Evolutionary conservation across 2,329 filamentous ascomycete species (phyloP).

Genomic region (Diplocarpon rosae): DNA sequence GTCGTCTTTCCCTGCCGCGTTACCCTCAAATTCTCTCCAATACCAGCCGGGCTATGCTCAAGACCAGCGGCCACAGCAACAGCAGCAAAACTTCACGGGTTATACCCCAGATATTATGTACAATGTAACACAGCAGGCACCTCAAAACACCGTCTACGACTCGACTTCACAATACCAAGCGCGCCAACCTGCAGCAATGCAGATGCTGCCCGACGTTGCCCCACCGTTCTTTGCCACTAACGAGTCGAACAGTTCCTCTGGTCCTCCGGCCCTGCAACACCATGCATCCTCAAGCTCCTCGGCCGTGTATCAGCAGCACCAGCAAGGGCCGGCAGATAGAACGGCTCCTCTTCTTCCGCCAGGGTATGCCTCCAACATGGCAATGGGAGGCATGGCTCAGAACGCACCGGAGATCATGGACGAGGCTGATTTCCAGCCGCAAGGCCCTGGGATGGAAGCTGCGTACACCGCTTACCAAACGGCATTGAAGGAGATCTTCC

Average conservation of each 20-base stretch:
- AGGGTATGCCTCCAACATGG: constrained; percentile 38
- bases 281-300: constrained; percentile 41
- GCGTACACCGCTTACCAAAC: constrained; percentile 56
- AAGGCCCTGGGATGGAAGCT: constrained; percentile 45
- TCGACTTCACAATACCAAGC: constrained; percentile 59
- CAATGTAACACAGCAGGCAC: constrained; percentile 55
- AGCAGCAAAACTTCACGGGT: constrained; percentile 41
- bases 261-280: constrained; percentile 42
- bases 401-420: constrained; percentile 36
- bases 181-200: constrained; percentile 66
- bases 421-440: constrained; percentile 46
- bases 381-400: constrained; percentile 37
- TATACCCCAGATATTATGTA: constrained; percentile 68
- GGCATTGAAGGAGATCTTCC: constrained; percentile 50
- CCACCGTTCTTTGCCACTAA: constrained; percentile 68
- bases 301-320: constrained; percentile 42
- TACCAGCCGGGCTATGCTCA: constrained; percentile 30
- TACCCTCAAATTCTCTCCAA: constrained; percentile 30
- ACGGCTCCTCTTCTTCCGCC: constrained; percentile 41
- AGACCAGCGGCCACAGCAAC: constrained; percentile 43
- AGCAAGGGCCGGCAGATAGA: constrained; percentile 36
- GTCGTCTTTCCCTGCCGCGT: constrained; percentile 34
- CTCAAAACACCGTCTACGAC: constrained; percentile 61
- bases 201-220: constrained; percentile 62
- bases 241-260: constrained; percentile 51